Base-by-base conservation (phyloP, 78 protist genomes). In the Pigoraptor vietnamica region DNA sequence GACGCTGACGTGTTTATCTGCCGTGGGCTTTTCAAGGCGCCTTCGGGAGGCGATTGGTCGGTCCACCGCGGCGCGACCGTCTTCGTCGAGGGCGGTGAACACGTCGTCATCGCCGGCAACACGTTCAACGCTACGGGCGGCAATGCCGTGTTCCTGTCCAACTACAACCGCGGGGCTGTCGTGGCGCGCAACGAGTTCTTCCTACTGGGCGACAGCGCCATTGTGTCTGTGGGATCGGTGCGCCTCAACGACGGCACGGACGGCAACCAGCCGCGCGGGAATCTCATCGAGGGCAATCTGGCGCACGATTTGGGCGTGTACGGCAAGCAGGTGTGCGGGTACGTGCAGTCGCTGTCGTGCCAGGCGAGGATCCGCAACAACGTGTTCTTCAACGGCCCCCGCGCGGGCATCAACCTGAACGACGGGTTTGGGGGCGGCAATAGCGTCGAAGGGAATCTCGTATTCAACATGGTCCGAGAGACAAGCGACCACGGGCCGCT, bases 1-100 rank as follows among this genome's bases (percentile, higher is more conserved):
- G n/a, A n/a, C n/a, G n/a, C n/a, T n/a, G n/a, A n/a, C n/a, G n/a
- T n/a, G n/a, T n/a, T n/a, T n/a, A n/a, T n/a, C n/a, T n/a, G n/a
- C n/a, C n/a, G n/a, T n/a, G n/a, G n/a, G n/a, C n/a, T n/a, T n/a
- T n/a, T n/a, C n/a, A 6, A 48, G 86, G 92, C 81, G 0, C 95
- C 92, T 2, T 93, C 95, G 2, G 95, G 93, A 1, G 95, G 95
- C 34, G 95, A 93, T 39, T 93, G 95, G 95, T 0, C 92, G 25
- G 29, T 93, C 37, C 35, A 90, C 38, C 90, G 92, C 33, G 35
- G 37, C 0, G 95, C 67, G 40, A 92, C 95, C 0, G 19, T 93
- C 39, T 93, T 91, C 67, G 23, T 91, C 38, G 92, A 91, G 25
- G 81, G 37, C 25, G 87, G 37, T 21, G 87, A 79, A 81, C 2